Percentiles rank a stretch among this genome's conserved stretches.
Conservation (phyloP, 441 rosid genomes). For the Gossypium schwendimanii region DNA sequence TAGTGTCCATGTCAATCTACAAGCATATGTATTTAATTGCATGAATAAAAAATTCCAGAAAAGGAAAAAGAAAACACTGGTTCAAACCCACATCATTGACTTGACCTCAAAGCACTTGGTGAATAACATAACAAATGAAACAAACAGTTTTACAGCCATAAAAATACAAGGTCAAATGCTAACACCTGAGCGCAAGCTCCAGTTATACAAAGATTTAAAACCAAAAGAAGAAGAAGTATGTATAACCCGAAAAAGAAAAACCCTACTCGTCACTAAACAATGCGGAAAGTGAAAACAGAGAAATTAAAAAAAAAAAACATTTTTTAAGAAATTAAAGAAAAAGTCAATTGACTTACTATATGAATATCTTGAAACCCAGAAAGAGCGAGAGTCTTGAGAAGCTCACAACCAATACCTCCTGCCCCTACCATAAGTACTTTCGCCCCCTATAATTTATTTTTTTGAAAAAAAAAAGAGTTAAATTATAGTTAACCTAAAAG, state of each 20-base stretch:
- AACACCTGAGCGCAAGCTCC: background rate
- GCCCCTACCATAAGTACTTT: slow-evolving; percentile 98
- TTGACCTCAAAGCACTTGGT: background rate
- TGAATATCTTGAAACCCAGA: slow-evolving; percentile 87
- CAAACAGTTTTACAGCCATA: background rate
- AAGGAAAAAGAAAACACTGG: background rate
- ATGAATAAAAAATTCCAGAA: slow-evolving; percentile 2
- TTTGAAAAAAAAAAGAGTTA: background rate
- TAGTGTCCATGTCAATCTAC: slow-evolving; percentile 98
- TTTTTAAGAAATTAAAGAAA: background rate
- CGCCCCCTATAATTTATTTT: slow-evolving; percentile 45
- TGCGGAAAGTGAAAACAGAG: background rate
- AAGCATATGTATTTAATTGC: slow-evolving; percentile 13
- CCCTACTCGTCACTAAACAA: slow-evolving; percentile 12
- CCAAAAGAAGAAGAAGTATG: background rate
- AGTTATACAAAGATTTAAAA: background rate
- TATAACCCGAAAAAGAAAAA: slow-evolving; percentile 6
- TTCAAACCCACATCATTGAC: background rate
- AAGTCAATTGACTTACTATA: slow-evolving; percentile 52
- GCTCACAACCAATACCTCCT: slow-evolving; percentile 97
- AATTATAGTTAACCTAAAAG: background rate
- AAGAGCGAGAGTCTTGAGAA: slow-evolving; percentile 89
- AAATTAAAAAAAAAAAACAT: slow-evolving; percentile 3
- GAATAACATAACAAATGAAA: slow-evolving; percentile 1
- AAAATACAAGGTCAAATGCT: background rate